Evolutionary conservation across 164 flowering plant genomes (phyloP), one percentile per base, ranked within the genome.

Genomic region (Nymphaea thermarum): DNA sequence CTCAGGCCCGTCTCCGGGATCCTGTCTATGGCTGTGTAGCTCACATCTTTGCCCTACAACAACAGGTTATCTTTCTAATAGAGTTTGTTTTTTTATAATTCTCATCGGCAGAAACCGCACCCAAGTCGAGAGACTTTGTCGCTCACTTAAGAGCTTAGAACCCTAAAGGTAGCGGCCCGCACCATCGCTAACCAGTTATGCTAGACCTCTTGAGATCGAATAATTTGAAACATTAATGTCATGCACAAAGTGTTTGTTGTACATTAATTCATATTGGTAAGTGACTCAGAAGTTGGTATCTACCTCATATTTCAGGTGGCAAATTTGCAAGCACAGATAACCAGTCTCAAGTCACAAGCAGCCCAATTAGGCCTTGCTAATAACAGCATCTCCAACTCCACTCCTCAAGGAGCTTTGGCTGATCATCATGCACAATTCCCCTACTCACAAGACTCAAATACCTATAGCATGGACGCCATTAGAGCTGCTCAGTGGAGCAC

Each of bases 1-100:
- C 96, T 72, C 90, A 86, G 72, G 96, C 96, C 42, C 80, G 93
- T 79, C 83, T 90, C 69, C 93, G 86, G 71, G 96, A 90, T 75
- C 96, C 96, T 42, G 80, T 90, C 43, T 90, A 87, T 79, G 93
- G 93, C 14, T 87, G 93, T 68, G 96, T 89, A 42, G 85, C 96
- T 0, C 93, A 87, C 62, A 90, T 90, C 71, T 85, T 85, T 68
- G 86, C 90, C 16, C 91, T 90, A 44, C 96, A 90, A 72, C 90
- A 90, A 61, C 91, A 90, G 96, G 96, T 85, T 68, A 64, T 3
- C 6, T 15, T 11, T 25, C 7, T 43, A 65, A 42, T 18, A 2
- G 44, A 4, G 4, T 65, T n/a, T 4, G 7, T 65, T 65, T 42
- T 14, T 14, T 10, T 64, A 8, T 42, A 7, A 41, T 6, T 41